Percentiles rank a stretch among this genome's conserved stretches.
phyloP scores from a whole-genome alignment of 441 rosid genomes.

The Kokia cookei region DNA sequence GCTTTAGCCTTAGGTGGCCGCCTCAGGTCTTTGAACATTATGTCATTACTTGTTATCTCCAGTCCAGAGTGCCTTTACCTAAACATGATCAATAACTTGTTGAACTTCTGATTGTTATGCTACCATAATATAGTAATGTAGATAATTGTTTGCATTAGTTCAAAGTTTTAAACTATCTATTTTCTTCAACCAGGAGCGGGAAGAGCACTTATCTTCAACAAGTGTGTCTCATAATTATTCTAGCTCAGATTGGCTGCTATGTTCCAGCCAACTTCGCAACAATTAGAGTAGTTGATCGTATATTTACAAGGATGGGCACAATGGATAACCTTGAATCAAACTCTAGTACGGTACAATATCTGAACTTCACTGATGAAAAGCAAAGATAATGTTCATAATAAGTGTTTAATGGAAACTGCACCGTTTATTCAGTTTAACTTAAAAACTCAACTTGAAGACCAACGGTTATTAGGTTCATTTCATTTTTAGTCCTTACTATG shows the following conservation, averaged over 20 bases:
- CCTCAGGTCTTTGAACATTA: not conserved
- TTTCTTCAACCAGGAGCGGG: constrained; percentile 71
- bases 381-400: not conserved
- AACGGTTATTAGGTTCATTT: not conserved
- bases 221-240: constrained; percentile 85
- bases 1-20: not conserved
- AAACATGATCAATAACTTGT: not conserved
- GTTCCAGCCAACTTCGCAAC: constrained; percentile 90
- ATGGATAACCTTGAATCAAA: constrained; percentile 87
- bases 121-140: not conserved
- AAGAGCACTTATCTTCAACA: constrained; percentile 99
- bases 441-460: not conserved
- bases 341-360: constrained; percentile 78
- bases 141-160: constrained; percentile 6
- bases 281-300: constrained; percentile 81
- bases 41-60: not conserved
- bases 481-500: not conserved
- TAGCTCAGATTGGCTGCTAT: constrained; percentile 97
- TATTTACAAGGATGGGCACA: constrained; percentile 97
- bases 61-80: not conserved
- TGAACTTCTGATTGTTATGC: not conserved
- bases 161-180: constrained; percentile 16
- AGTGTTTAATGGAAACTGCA: not conserved
- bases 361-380: not conserved
- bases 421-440: not conserved